These are phyloP conservation scores for Arthrinium puccinioides DNA, from an alignment of 2,329 filamentous ascomycete genomes.

Conservation along the genomic window DNA sequence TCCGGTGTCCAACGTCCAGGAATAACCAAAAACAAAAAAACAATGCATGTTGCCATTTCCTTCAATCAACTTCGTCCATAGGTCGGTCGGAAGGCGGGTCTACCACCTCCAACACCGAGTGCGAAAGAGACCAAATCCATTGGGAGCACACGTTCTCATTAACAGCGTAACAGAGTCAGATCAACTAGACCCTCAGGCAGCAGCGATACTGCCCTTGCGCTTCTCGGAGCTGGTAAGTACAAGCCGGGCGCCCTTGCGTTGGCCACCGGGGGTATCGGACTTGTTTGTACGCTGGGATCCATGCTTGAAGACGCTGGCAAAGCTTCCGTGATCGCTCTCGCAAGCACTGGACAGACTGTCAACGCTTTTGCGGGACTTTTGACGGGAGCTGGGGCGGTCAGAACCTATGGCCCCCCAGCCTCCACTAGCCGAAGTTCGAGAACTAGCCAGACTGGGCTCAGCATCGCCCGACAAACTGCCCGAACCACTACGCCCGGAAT, in stretches of 20 bases:
- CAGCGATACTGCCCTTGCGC: constrained; percentile 57
- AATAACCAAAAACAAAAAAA: no score
- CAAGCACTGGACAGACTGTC: constrained; percentile 59
- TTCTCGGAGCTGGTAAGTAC: constrained; percentile 86
- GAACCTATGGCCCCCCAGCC: constrained; percentile 77
- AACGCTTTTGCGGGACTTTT: constrained; percentile 56
- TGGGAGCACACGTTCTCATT: constrained; percentile 22
- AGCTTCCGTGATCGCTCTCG: constrained; percentile 52
- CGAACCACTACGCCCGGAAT: constrained; percentile 64
- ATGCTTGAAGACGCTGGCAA: constrained; percentile 60
- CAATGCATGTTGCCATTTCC: no score
- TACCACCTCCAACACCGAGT: constrained; percentile 16
- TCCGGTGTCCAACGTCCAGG: no score
- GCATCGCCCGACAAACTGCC: constrained; percentile 73
- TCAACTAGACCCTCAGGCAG: constrained; percentile 11
- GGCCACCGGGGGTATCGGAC: constrained; percentile 48
- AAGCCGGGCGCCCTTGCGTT: constrained; percentile 79
- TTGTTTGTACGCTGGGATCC: constrained; percentile 44
- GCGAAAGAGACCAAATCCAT: constrained; percentile 20
- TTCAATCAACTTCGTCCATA: no score
- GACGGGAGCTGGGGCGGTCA: constrained; percentile 66
- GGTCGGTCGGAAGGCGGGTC: constrained; percentile 20
- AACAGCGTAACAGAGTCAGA: constrained; percentile 2
- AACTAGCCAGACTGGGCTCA: constrained; percentile 62
- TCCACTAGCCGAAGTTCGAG: constrained; percentile 68